A percentile compares a stretch with the other conserved stretches of the same genome.
These are phyloP conservation scores for Penicillium tannophilum DNA, from an alignment of 495 filamentous ascomycete species.

Conservation along the genomic window DNA sequence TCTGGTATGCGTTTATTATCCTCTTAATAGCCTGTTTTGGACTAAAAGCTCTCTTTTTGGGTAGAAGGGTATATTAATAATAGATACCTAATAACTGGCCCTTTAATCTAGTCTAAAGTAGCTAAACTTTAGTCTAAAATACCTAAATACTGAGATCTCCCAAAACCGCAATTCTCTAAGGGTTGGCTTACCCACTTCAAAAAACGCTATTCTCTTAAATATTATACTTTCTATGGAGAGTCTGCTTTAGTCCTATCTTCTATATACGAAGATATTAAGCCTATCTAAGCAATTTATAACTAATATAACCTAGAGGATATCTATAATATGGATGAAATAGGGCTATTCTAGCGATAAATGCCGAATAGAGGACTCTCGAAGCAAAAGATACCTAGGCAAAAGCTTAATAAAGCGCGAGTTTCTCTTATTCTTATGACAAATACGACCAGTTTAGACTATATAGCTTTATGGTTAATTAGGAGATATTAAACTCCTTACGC, in stretches of 20 bases:
- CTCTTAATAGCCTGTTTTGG: slow-evolving; percentile 14
- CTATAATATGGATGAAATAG: slow-evolving; percentile 18
- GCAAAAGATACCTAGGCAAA: too few relatives aligned
- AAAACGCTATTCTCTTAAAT: slow-evolving; percentile 7
- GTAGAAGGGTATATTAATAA: slow-evolving; percentile 1
- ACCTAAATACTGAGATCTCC: slow-evolving; percentile 12
- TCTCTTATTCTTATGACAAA: too few relatives aligned
- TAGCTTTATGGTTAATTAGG: too few relatives aligned
- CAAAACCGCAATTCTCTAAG: slow-evolving; percentile 12
- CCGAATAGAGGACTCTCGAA: slow-evolving; percentile 16
- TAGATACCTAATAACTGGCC: slow-evolving; percentile 11
- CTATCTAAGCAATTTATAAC: slow-evolving; percentile 8
- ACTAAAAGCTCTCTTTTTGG: slow-evolving; percentile 14
- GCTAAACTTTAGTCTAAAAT: slow-evolving; percentile 13
- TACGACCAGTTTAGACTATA: too few relatives aligned
- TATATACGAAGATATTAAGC: slow-evolving; percentile 12
- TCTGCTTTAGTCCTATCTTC: slow-evolving; percentile 13
- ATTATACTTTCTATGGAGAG: slow-evolving; percentile 16
- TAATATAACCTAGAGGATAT: slow-evolving; percentile 14
- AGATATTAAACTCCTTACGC: too few relatives aligned
- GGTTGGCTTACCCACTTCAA: slow-evolving; percentile 18
- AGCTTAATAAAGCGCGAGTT: too few relatives aligned
- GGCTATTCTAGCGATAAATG: slow-evolving; percentile 15
- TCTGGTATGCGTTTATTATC: slow-evolving; percentile 6
- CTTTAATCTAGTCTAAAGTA: slow-evolving; percentile 12